Evolutionary conservation across 2,329 filamentous ascomycete species (phyloP).

Genomic region (Aspergillus luchuensis): DNA sequence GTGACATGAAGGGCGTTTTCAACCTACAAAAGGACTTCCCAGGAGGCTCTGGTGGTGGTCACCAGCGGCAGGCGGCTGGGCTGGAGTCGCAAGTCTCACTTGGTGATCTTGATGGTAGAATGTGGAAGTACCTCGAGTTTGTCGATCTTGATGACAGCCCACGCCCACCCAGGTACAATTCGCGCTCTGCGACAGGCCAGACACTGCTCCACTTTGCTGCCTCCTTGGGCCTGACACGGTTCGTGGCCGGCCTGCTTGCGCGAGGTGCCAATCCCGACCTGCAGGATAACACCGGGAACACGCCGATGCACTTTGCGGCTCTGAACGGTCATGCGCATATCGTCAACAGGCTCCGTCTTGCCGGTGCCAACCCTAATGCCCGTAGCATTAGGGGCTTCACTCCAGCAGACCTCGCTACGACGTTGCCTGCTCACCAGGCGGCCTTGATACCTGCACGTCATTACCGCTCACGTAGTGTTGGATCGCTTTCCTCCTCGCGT

Average conservation of each 20-base stretch:
- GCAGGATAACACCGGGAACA: constrained; percentile 77
- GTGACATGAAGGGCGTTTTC: constrained; percentile 52
- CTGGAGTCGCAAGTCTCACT: constrained; percentile 46
- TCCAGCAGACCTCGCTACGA: constrained; percentile 69
- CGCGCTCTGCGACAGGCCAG: constrained; percentile 67
- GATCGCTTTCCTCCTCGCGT: constrained; percentile 57
- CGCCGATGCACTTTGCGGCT: constrained; percentile 77
- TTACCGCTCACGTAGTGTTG: constrained; percentile 66
- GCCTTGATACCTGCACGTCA: constrained; percentile 65
- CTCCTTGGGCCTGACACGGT: constrained; percentile 71
- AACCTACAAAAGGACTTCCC: constrained; percentile 46
- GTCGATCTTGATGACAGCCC: constrained; percentile 76
- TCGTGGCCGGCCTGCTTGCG: constrained; percentile 74
- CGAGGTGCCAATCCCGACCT: constrained; percentile 76
- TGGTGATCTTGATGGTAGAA: constrained; percentile 64
- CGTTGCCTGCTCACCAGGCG: constrained; percentile 63
- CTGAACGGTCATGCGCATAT: constrained; percentile 76
- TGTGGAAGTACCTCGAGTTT: constrained; percentile 74
- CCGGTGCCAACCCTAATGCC: constrained; percentile 71
- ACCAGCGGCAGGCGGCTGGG: constrained; percentile 49
- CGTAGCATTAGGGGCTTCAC: constrained; percentile 71
- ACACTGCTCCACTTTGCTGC: constrained; percentile 80
- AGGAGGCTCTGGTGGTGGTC: constrained; percentile 43
- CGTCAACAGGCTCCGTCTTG: constrained; percentile 71
- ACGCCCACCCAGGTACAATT: constrained; percentile 67